phyloP scores from a whole-genome alignment of 257 asterid genomes.

The Solanum virginianum region DNA sequence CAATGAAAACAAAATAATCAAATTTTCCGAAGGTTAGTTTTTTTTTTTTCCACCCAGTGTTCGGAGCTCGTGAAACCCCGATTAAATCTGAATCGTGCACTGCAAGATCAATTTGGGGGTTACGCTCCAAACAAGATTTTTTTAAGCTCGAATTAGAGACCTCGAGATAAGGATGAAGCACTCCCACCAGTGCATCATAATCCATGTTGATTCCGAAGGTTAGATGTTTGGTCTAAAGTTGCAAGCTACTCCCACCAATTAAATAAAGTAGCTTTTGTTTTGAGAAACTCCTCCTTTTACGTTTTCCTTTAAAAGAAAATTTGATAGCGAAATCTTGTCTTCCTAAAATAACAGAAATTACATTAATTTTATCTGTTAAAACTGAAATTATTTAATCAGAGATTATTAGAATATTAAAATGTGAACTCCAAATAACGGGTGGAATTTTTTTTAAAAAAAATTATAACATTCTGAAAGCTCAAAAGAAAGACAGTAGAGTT shows the following conservation, averaged over 20 bases:
- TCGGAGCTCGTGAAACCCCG: accelerated
- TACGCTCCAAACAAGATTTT: too few species aligned
- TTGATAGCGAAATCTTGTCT: background rate
- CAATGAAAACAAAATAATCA: background rate
- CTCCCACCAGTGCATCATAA: too few species aligned
- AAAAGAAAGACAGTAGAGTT: background rate
- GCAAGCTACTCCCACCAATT: background rate
- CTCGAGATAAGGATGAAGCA: too few species aligned
- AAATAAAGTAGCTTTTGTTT: background rate
- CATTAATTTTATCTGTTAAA: background rate
- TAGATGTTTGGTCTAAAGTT: background rate
- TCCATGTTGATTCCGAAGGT: background rate
- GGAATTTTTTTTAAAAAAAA: too few species aligned
- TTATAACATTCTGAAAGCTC: background rate
- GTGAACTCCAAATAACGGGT: too few species aligned
- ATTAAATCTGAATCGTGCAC: too few species aligned
- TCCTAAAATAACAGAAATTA: background rate
- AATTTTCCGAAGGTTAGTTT: background rate
- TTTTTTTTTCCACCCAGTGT: too few species aligned
- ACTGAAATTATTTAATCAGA: background rate
- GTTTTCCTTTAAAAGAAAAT: background rate
- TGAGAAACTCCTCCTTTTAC: background rate
- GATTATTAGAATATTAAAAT: too few species aligned
- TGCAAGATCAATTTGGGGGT: too few species aligned
- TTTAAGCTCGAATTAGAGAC: too few species aligned